Base-by-base conservation (phyloP, 306 rosid species). In the Vigna trinervia region DNA sequence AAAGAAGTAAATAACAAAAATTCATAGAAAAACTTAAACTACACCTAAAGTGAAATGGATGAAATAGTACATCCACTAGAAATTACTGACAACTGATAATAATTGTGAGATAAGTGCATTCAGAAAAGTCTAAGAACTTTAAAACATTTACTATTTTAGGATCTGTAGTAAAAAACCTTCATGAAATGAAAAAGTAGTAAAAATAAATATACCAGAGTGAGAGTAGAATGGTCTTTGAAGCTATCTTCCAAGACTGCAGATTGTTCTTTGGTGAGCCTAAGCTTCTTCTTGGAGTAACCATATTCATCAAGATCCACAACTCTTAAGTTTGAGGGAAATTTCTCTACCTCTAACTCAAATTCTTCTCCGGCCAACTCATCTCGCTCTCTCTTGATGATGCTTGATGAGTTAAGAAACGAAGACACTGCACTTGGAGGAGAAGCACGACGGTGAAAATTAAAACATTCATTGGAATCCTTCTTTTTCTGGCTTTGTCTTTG, bases 241-340 rank as follows among this genome's bases (percentile, higher is more conserved):
- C 80, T 88, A 28, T 88, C 91, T 69, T 95, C 98, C 54, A 95
- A 82, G 34, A 89, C 43, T 50, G 85, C 85, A 2, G 98, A 87
- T 82, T 95, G 98, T 59, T 92, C 53, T 85, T 90, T 90, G 19
- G 91, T 87, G 65, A 95, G 93, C 82, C 97, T 85, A 20, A 95
- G 97, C 81, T 95, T 95, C 89, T 95, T 95, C 76, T 91, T 86
- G 71, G 89, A 84, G 80, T 82, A 81, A 67, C 85, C 88, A 32
- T 82, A 70, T 5, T 83, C 90, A 12, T 90, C 89, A 12, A 77
- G 83, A 58, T 77, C 82, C 17, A 56, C 85, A 10, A 70, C 61
- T 60, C 75, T 84, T 11, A 45, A 12, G 50, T 10, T 11, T 28
- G 85, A 83, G 48, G 26, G 69, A 46, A 43, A 41, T 63, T 48